Evolutionary conservation across 2,329 filamentous ascomycete species (phyloP).

Genomic region (Hansfordia pulvinata): DNA sequence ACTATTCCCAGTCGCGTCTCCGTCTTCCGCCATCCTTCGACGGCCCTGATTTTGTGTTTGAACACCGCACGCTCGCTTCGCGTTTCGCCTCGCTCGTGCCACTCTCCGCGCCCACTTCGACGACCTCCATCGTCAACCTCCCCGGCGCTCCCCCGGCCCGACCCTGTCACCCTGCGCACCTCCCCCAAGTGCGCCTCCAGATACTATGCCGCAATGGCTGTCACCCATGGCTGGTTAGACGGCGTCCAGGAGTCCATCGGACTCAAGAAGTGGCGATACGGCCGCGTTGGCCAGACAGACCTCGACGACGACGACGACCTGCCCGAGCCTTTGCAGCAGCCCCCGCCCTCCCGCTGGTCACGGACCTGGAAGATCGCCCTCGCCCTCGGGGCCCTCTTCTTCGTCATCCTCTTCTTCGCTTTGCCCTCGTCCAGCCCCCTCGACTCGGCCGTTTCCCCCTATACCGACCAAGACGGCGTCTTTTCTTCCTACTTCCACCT

Average conservation of each 20-base stretch:
- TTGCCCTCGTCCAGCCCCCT: neutral
- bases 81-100: too few relatives aligned
- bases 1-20: too few relatives aligned
- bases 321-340: neutral
- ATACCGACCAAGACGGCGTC: too few relatives aligned
- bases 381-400: neutral
- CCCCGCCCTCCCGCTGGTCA: neutral
- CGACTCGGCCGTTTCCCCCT: too few relatives aligned
- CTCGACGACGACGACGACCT: neutral
- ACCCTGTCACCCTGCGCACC: too few relatives aligned
- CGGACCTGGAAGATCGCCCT: conserved; percentile 1
- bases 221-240: conserved; percentile 1
- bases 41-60: too few relatives aligned
- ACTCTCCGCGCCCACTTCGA: too few relatives aligned
- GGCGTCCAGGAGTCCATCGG: conserved; percentile 2
- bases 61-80: too few relatives aligned
- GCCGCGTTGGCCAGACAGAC: conserved; percentile 1
- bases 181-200: too few relatives aligned
- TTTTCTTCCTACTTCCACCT: conserved; percentile 2
- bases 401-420: conserved; percentile 1
- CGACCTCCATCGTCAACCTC: too few relatives aligned
- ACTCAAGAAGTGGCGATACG: conserved; percentile 3
- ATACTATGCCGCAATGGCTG: conserved; percentile 2
- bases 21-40: too few relatives aligned
- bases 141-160: too few relatives aligned